Evolutionary conservation across 2,329 filamentous ascomycete genomes (phyloP).

Genomic region (Verticillium klebahnii): DNA sequence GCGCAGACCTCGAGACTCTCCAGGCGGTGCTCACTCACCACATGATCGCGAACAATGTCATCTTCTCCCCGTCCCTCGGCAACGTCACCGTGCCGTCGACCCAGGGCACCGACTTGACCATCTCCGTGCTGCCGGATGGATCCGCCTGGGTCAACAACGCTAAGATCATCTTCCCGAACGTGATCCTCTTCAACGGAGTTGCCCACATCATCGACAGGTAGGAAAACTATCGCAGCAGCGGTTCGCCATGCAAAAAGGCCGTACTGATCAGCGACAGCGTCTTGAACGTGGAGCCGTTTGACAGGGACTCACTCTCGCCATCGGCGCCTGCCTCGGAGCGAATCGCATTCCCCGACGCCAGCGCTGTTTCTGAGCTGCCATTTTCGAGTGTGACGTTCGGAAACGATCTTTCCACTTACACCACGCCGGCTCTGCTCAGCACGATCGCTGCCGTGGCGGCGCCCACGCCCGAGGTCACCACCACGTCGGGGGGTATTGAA

Average conservation of each 20-base stretch:
- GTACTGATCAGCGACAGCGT: constrained; percentile 12
- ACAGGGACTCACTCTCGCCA: constrained; percentile 17
- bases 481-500: neutral
- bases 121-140: constrained; percentile 24
- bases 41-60: constrained; percentile 23
- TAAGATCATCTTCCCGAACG: constrained; percentile 23
- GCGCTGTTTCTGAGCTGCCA: constrained; percentile 18
- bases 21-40: constrained; percentile 24
- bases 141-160: constrained; percentile 25
- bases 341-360: constrained; percentile 19
- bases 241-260: neutral
- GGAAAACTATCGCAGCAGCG: neutral
- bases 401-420: constrained; percentile 18
- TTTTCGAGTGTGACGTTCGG: constrained; percentile 19
- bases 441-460: constrained; percentile 19
- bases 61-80: constrained; percentile 22
- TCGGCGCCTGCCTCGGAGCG: constrained; percentile 17
- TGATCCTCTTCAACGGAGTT: constrained; percentile 25
- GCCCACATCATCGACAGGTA: constrained; percentile 24
- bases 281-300: constrained; percentile 19
- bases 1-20: constrained; percentile 17
- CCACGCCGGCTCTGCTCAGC: constrained; percentile 19
- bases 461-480: neutral
- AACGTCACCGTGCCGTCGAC: constrained; percentile 20
- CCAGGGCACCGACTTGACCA: constrained; percentile 17